phyloP scores from a whole-genome alignment of 306 rosid genomes.

The Dalbergia cultrata region DNA sequence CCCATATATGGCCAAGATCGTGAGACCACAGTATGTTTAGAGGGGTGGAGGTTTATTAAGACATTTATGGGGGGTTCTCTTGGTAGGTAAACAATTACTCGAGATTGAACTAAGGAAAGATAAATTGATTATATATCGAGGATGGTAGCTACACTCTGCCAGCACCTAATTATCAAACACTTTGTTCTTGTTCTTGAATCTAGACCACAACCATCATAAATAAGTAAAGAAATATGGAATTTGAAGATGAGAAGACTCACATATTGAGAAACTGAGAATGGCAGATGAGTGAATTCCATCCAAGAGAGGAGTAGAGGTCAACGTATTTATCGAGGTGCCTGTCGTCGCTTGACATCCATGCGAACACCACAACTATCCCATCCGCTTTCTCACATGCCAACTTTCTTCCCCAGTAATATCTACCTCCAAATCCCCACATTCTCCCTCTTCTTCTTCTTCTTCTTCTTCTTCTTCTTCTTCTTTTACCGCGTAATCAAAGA shows the following conservation, averaged over 20 bases:
- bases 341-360: constrained; percentile 93
- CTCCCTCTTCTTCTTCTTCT: constrained; percentile 24
- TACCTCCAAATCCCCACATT: constrained; percentile 98
- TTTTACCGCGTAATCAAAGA: background rate
- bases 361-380: constrained; percentile 85
- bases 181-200: background rate
- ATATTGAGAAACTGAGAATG: constrained; percentile 87
- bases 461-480: background rate
- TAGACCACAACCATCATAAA: background rate
- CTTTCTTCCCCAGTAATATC: constrained; percentile 86
- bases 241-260: constrained; percentile 63
- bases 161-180: background rate
- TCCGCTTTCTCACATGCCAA: constrained; percentile 58
- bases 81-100: background rate
- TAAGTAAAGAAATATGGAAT: background rate
- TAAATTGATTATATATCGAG: background rate
- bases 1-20: constrained; percentile 4
- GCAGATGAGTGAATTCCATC: constrained; percentile 88
- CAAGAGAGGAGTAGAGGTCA: constrained; percentile 75
- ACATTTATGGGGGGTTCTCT: background rate
- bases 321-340: constrained; percentile 73
- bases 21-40: background rate
- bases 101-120: background rate
- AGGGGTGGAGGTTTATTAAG: background rate
- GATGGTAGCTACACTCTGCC: background rate